phyloP scores from a whole-genome alignment of 1,284 basidiomycete species.

The Ustilago vetiveriae region DNA sequence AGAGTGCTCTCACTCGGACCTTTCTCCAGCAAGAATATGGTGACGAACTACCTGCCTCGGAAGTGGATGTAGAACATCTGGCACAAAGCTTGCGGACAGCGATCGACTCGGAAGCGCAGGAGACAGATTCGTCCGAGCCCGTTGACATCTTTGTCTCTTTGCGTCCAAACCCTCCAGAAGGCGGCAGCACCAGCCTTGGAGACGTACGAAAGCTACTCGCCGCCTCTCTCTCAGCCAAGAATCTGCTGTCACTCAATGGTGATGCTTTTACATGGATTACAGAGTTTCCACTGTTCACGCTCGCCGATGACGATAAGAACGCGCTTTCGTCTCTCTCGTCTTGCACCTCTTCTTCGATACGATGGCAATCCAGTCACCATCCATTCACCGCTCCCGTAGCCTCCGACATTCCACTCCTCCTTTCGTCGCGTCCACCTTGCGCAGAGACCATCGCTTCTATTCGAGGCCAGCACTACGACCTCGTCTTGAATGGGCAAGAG shows the following conservation, averaged over 20 bases:
- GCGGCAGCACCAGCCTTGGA: constrained; percentile 86
- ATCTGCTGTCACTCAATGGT: constrained; percentile 68
- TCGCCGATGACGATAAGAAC: constrained; percentile 85
- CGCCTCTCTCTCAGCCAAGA: constrained; percentile 74
- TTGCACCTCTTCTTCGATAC: constrained; percentile 35
- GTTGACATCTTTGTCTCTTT: constrained; percentile 43
- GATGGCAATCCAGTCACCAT: constrained; percentile 91
- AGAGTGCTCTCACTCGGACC: constrained; percentile 39
- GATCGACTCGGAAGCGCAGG: constrained; percentile 68
- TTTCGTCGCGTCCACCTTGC: no score
- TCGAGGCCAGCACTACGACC: constrained; percentile 94
- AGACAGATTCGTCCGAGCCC: constrained; percentile 69
- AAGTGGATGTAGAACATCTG: constrained; percentile 42
- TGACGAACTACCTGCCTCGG: constrained; percentile 22
- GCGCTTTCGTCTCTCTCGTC: constrained; percentile 72
- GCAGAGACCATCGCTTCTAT: constrained; percentile 67
- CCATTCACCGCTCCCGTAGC: constrained; percentile 96
- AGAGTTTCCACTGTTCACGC: constrained; percentile 93
- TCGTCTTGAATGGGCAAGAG: constrained; percentile 93
- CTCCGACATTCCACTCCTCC: constrained; percentile 77
- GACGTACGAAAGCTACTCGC: constrained; percentile 75
- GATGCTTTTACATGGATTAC: constrained; percentile 95
- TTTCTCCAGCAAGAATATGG: constrained; percentile 17
- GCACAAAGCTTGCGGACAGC: constrained; percentile 51
- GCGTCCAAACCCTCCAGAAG: constrained; percentile 69